Base-by-base conservation (phyloP, 305 asterid genomes). In the Stenogyne calaminthoides region DNA sequence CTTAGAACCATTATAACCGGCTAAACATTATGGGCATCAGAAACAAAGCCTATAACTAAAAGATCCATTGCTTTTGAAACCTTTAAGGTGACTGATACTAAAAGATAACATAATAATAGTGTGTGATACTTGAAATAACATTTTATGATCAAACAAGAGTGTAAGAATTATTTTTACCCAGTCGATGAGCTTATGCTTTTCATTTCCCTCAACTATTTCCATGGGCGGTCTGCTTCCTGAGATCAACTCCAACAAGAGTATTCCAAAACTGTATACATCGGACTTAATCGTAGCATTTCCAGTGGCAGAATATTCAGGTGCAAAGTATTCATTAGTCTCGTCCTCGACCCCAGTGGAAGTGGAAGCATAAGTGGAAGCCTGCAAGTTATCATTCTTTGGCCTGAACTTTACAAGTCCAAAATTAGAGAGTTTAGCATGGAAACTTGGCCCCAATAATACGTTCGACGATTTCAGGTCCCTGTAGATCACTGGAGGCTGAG, bases 301-400 rank as follows among this genome's bases (percentile, higher is more conserved):
- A n/a, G 80, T 79, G 14, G 39, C n/a, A n/a, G 64, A 75, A 22
- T 79, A 79, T 16, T 79, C 80, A 29, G 83, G 83, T 19, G 83
- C 83, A 66, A 71, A 71, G 29, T 75, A 79, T 2, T 77, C 80
- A 9, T 60, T 15, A 5, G 77, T 75, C 4, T 27, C 2, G 2
- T 75, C 80, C 77, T 58, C 70, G 9, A 70, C 77, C 52, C 61
- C 51, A 16, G 71, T 69, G 20, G 67, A 51, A 15, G 64, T 69
- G 75, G 25, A 22, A 22, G 25, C 25, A 2, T 3, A 51, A 15
- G 64, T 69, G 75, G 25, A 22, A 22, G 25, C 25, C 32, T 3
- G 32, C 8, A 67, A n/a, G 25, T 15, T 61, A 25, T 51, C 75
- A 5, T 16, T 52, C 40, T 7, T 10, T 0, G 75, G 75, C 10